phyloP scores from a whole-genome alignment of 345 rosid genomes.

The Clausena lansium region DNA sequence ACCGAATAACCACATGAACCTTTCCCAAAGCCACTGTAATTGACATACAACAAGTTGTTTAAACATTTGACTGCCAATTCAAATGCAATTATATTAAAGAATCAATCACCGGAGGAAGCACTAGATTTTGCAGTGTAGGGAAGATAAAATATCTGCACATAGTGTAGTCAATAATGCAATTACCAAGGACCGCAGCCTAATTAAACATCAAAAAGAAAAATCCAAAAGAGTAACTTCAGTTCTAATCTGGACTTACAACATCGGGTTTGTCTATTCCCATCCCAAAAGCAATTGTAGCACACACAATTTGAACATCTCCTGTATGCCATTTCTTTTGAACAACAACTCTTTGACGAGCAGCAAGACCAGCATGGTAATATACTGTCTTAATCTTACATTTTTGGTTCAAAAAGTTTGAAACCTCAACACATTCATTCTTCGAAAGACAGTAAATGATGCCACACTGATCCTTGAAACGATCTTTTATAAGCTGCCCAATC shows the following conservation, averaged over 20 bases:
- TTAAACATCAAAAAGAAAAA: not conserved
- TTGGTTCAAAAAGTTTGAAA: slow-evolving; percentile 65
- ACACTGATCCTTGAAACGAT: slow-evolving; percentile 67
- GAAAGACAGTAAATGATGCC: slow-evolving; percentile 90
- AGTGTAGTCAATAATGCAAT: not conserved
- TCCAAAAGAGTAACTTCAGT: slow-evolving; percentile 5
- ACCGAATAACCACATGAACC: not conserved
- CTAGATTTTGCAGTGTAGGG: not conserved
- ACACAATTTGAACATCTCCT: slow-evolving; percentile 77
- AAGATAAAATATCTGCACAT: not conserved
- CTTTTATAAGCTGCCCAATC: slow-evolving; percentile 65
- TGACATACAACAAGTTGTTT: not conserved
- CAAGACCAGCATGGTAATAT: slow-evolving; percentile 81
- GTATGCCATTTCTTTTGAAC: slow-evolving; percentile 84
- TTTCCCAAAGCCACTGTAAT: not conserved
- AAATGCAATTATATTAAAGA: slow-evolving; percentile 2
- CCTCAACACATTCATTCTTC: slow-evolving; percentile 78
- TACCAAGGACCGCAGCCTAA: slow-evolving; percentile 3
- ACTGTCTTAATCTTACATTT: slow-evolving; percentile 74
- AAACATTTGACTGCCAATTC: not conserved
- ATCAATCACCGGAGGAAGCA: not conserved
- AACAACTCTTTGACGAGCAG: slow-evolving; percentile 65
- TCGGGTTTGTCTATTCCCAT: slow-evolving; percentile 98
- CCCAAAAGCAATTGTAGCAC: slow-evolving; percentile 94
- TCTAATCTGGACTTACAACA: slow-evolving; percentile 60